A percentile compares a stretch with the other conserved stretches of the same genome.
Evolutionary conservation across 495 filamentous ascomycete species (phyloP).

Genomic region (Platismatia glauca): DNA sequence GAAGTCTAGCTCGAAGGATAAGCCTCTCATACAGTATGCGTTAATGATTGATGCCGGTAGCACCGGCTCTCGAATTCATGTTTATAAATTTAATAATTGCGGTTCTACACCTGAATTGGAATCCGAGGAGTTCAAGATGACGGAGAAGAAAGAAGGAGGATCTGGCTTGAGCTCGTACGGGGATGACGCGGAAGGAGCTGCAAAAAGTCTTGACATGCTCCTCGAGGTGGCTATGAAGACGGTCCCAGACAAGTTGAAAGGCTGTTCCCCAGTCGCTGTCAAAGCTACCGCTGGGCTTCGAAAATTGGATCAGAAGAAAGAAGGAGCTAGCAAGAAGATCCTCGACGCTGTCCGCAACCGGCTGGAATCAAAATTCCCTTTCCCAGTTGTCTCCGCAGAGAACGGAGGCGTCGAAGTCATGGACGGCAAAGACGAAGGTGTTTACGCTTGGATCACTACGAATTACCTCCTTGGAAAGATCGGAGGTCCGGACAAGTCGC

Average conservation of each 20-base stretch:
- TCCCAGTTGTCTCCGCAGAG: slow-evolving; percentile 79
- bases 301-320: slow-evolving; percentile 45
- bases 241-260: slow-evolving; percentile 78
- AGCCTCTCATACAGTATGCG: slow-evolving; percentile 92
- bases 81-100: slow-evolving; percentile 99
- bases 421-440: slow-evolving; percentile 91
- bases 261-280: slow-evolving; percentile 83
- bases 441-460: slow-evolving; percentile 99
- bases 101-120: slow-evolving; percentile 91
- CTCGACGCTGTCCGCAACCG: slow-evolving; percentile 74
- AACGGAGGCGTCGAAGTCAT: slow-evolving; percentile 87
- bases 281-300: slow-evolving; percentile 94
- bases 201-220: slow-evolving; percentile 77
- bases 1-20: slow-evolving; percentile 69
- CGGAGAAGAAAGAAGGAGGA: slow-evolving; percentile 63
- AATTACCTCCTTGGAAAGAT: slow-evolving; percentile 98
- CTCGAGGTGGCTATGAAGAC: slow-evolving; percentile 73
- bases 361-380: slow-evolving; percentile 84
- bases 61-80: slow-evolving; percentile 94
- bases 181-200: slow-evolving; percentile 75
- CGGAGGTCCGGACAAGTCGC: slow-evolving; percentile 77
- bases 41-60: slow-evolving; percentile 98
- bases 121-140: slow-evolving; percentile 83
- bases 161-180: slow-evolving; percentile 82
- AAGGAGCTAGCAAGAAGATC: slow-evolving; percentile 77